Evolutionary conservation across 495 filamentous ascomycete species (phyloP).

Genomic region (Melanomma pulvis-pyrius): DNA sequence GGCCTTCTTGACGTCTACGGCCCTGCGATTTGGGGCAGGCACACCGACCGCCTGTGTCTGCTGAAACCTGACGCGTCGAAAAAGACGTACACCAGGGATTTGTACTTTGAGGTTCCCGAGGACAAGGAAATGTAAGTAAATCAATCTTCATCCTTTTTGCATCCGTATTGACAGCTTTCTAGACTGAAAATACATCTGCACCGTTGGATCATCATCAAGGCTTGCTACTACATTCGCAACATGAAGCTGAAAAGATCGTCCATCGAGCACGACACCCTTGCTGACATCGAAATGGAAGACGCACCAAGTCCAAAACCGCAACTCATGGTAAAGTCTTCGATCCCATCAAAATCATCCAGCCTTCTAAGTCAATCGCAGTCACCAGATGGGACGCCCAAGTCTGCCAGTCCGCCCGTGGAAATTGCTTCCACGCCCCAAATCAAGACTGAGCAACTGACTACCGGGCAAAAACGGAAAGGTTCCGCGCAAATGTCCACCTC

Average conservation of each 20-base stretch:
- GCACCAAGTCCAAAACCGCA: conserved; percentile 12
- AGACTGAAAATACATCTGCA: conserved; percentile 32
- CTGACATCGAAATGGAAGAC: conserved; percentile 13
- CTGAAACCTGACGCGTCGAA: conserved; percentile 18
- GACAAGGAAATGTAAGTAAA: conserved; percentile 24
- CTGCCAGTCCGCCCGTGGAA: not conserved
- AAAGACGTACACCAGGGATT: conserved; percentile 28
- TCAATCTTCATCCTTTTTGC: not conserved
- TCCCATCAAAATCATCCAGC: not conserved
- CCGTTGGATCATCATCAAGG: conserved; percentile 36
- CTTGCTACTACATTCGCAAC: conserved; percentile 37
- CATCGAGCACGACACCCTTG: conserved; percentile 4
- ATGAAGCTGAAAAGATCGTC: conserved; percentile 26
- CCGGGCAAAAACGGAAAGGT: conserved; percentile 7
- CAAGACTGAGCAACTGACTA: not conserved
- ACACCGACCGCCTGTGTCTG: conserved; percentile 21
- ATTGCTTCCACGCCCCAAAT: not conserved
- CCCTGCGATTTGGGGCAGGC: conserved; percentile 24
- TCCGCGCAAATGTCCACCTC: not conserved
- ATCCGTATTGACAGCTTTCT: not conserved
- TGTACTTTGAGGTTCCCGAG: conserved; percentile 23
- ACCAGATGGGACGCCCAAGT: conserved; percentile 14
- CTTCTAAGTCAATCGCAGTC: conserved; percentile 16
- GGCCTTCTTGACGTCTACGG: conserved; percentile 13
- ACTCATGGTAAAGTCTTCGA: conserved; percentile 17